phyloP scores from a whole-genome alignment of 164 flowering plant species.

The Akebia trifoliata region DNA sequence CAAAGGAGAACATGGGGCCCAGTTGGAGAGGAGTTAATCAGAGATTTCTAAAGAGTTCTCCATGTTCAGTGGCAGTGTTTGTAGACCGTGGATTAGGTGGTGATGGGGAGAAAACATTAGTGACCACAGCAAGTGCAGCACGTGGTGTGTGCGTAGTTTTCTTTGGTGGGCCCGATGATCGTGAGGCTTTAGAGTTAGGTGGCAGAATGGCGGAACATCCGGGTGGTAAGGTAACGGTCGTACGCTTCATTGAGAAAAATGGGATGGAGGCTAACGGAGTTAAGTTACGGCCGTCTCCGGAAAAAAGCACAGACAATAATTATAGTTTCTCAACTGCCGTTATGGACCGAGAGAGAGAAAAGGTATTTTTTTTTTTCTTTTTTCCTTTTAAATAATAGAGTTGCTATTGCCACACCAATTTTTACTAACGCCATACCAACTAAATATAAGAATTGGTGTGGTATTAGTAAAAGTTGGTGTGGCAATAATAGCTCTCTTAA shows the following conservation, averaged over 20 bases:
- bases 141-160: conserved; percentile 42
- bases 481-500: too few species aligned
- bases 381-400: too few species aligned
- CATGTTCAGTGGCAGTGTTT: conserved; percentile 62
- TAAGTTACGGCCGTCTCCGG: conserved; percentile 25
- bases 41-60: conserved; percentile 48
- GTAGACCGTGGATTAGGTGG: conserved; percentile 61
- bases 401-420: too few species aligned
- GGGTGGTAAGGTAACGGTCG: conserved; percentile 35
- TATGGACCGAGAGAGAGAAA: conserved; percentile 35
- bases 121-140: conserved; percentile 4
- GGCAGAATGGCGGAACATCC: conserved; percentile 71
- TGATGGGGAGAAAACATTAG: conserved; percentile 11
- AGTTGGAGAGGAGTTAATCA: conserved; percentile 60
- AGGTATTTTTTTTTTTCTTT: too few species aligned
- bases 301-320: conserved; percentile 23
- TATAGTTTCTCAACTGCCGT: conserved; percentile 43
- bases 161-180: conserved; percentile 77
- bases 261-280: conserved; percentile 9
- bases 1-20: conserved; percentile 39
- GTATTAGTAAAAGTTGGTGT: too few species aligned
- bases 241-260: conserved; percentile 31
- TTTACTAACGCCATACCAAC: too few species aligned
- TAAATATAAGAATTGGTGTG: too few species aligned
- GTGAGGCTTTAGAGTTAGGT: conserved; percentile 57